Percentiles rank a stretch among this genome's conserved stretches.
These are phyloP conservation scores for Gaeumannomyces tritici DNA, from an alignment of 2,329 filamentous ascomycete genomes.

Conservation along the genomic window DNA sequence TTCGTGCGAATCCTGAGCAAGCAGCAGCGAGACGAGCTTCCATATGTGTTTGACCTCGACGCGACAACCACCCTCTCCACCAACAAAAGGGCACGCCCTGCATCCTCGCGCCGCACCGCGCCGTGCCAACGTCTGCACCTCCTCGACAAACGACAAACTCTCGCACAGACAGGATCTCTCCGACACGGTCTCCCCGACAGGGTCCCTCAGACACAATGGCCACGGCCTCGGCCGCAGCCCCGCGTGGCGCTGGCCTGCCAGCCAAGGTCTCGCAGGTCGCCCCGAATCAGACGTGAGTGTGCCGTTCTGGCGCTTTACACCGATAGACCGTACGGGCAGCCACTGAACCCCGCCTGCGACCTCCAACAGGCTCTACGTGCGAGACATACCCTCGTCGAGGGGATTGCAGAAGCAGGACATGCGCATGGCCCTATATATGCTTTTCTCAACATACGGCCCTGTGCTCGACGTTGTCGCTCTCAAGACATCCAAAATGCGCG, in stretches of 20 bases:
- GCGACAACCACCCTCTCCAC: background rate
- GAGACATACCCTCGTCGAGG: constrained; percentile 77
- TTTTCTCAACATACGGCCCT: constrained; percentile 89
- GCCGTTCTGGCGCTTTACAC: background rate
- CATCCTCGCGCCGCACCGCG: background rate
- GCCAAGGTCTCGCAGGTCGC: constrained; percentile 41
- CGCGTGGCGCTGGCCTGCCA: constrained; percentile 17
- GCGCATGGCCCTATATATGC: constrained; percentile 77
- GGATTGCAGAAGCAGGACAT: constrained; percentile 75
- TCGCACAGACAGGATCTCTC: too few species aligned
- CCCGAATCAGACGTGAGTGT: constrained; percentile 67
- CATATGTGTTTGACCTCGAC: background rate
- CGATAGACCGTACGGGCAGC: too few species aligned
- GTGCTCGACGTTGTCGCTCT: constrained; percentile 87
- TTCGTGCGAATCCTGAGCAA: too few species aligned
- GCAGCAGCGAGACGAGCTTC: too few species aligned
- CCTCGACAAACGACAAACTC: background rate
- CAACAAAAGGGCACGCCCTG: background rate
- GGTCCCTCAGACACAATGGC: constrained; percentile 11
- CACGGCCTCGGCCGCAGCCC: constrained; percentile 17
- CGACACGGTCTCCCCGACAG: too few species aligned
- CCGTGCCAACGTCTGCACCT: background rate
- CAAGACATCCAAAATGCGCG: constrained; percentile 86
- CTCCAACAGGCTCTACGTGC: constrained; percentile 67
- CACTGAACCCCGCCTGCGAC: too few species aligned